Percentiles rank a stretch among this genome's conserved stretches.
Evolutionary conservation across 371 early-diverging fungal genomes (phyloP).

Genomic region (Mucor sp.): DNA sequence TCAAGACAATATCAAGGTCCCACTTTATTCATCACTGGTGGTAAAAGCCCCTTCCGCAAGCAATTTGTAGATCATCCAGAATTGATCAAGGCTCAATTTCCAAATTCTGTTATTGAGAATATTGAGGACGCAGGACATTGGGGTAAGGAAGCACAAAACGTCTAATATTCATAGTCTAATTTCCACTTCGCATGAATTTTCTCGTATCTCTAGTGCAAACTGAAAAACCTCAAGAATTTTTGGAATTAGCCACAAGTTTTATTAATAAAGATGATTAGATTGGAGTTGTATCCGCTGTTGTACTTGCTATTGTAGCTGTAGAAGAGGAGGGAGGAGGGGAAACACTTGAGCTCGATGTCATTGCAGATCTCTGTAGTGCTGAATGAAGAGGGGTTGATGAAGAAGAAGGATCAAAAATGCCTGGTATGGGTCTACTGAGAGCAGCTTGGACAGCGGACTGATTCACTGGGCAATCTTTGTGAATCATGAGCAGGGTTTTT

Average conservation of each 20-base stretch:
- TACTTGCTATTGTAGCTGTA: not conserved
- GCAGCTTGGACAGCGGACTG: constrained; percentile 10
- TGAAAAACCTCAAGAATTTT: constrained; percentile 66
- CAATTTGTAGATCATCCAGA: constrained; percentile 41
- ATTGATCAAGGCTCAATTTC: constrained; percentile 63
- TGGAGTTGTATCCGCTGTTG: not conserved
- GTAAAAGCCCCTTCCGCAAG: constrained; percentile 63
- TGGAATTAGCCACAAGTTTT: constrained; percentile 1
- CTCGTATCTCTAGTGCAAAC: constrained; percentile 66
- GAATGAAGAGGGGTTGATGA: not conserved
- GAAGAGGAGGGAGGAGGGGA: not conserved
- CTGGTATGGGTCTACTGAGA: constrained; percentile 25
- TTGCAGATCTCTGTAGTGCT: not conserved
- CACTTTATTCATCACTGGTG: constrained; percentile 81
- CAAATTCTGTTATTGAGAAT: constrained; percentile 57
- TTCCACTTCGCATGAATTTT: not conserved
- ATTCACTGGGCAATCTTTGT: constrained; percentile 56
- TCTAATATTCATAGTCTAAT: not conserved
- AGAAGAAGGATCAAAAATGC: constrained; percentile 1
- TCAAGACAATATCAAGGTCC: constrained; percentile 47
- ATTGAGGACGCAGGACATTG: constrained; percentile 83
- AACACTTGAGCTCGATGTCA: not conserved
- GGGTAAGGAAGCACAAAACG: constrained; percentile 55
- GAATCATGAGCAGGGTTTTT: constrained; percentile 57
- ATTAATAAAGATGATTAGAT: constrained; percentile 1